phyloP scores from a whole-genome alignment of 768 basidiomycete species.

The Auricularia heimuer region DNA sequence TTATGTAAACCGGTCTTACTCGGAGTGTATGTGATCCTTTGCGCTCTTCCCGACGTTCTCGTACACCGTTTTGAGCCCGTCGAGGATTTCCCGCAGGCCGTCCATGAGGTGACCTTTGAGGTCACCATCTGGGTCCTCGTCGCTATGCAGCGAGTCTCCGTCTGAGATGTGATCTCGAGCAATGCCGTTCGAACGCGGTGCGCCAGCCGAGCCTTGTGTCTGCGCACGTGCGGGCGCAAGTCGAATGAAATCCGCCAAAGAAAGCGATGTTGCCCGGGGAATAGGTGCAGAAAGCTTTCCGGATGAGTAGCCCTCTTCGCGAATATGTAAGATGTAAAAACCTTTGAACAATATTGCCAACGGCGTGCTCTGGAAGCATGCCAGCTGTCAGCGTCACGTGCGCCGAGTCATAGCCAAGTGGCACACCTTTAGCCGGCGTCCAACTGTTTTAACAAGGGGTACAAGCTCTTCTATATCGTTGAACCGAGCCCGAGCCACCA shows the following conservation, averaged over 20 bases:
- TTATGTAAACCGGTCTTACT: slow-evolving; percentile 42
- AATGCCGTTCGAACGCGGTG: not conserved
- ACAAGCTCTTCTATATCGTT: slow-evolving; percentile 80
- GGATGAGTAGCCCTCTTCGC: slow-evolving; percentile 89
- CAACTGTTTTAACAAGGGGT: slow-evolving; percentile 66
- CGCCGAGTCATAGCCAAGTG: slow-evolving; percentile 5
- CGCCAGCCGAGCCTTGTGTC: slow-evolving; percentile 18
- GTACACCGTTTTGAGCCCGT: slow-evolving; percentile 92
- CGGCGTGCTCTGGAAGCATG: slow-evolving; percentile 67
- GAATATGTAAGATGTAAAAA: slow-evolving; percentile 74
- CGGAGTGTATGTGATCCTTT: slow-evolving; percentile 95
- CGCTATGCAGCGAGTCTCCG: slow-evolving; percentile 1
- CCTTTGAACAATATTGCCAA: slow-evolving; percentile 90
- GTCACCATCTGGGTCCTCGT: slow-evolving; percentile 3
- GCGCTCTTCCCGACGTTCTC: slow-evolving; percentile 91
- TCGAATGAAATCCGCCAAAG: slow-evolving; percentile 72
- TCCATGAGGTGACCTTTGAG: slow-evolving; percentile 93
- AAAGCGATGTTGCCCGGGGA: slow-evolving; percentile 35
- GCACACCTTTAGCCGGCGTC: slow-evolving; percentile 77
- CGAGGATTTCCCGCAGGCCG: slow-evolving; percentile 91
- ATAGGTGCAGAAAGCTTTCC: slow-evolving; percentile 36
- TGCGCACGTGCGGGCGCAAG: slow-evolving; percentile 59
- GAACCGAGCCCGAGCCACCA: slow-evolving; percentile 80
- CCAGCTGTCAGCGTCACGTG: not conserved
- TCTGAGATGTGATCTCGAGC: not conserved